These are phyloP conservation scores for Phialemoniopsis sp. DNA, from an alignment of 2,329 filamentous ascomycete genomes.

Conservation along the genomic window DNA sequence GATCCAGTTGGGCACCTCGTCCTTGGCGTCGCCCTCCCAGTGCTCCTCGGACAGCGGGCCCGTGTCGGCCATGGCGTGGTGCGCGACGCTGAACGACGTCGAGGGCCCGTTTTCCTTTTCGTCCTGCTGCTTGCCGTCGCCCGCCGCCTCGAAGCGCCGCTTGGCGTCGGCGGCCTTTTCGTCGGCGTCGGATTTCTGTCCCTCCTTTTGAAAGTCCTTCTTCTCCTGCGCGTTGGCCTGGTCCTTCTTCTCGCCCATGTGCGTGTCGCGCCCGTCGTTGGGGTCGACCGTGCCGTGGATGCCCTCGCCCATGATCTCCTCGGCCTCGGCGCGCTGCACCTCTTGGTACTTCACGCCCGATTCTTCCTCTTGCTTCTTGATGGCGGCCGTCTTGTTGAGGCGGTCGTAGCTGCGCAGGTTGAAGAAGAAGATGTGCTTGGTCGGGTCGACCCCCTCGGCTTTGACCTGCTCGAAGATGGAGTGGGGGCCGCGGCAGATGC, in stretches of 20 bases:
- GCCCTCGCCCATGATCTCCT: constrained; percentile 77
- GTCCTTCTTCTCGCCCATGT: constrained; percentile 38
- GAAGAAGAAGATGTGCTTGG: constrained; percentile 84
- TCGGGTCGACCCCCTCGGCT: constrained; percentile 70
- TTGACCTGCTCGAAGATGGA: constrained; percentile 82
- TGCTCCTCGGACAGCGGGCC: constrained; percentile 61
- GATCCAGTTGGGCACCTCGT: constrained; percentile 83
- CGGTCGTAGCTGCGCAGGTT: constrained; percentile 92
- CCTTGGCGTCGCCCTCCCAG: constrained; percentile 72
- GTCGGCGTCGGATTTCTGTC: constrained; percentile 30
- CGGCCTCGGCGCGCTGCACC: constrained; percentile 81
- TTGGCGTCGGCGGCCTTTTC: constrained; percentile 41
- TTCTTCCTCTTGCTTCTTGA: constrained; percentile 72
- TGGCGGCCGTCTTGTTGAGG: constrained; percentile 72
- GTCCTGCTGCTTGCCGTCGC: constrained; percentile 26
- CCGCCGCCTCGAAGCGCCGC: constrained; percentile 46
- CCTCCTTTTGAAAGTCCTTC: constrained; percentile 24
- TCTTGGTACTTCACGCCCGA: constrained; percentile 80
- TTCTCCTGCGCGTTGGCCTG: constrained; percentile 20
- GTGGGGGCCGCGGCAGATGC: constrained; percentile 84
- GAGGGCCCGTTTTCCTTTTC: constrained; percentile 18
- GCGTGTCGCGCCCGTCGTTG: constrained; percentile 39
- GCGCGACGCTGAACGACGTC: constrained; percentile 54
- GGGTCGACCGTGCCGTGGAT: constrained; percentile 55
- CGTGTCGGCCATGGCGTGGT: constrained; percentile 73